Evolutionary conservation across 148 eudicot species (phyloP), one percentile per base, ranked within the genome.

Genomic region (Diospyros kaki): DNA sequence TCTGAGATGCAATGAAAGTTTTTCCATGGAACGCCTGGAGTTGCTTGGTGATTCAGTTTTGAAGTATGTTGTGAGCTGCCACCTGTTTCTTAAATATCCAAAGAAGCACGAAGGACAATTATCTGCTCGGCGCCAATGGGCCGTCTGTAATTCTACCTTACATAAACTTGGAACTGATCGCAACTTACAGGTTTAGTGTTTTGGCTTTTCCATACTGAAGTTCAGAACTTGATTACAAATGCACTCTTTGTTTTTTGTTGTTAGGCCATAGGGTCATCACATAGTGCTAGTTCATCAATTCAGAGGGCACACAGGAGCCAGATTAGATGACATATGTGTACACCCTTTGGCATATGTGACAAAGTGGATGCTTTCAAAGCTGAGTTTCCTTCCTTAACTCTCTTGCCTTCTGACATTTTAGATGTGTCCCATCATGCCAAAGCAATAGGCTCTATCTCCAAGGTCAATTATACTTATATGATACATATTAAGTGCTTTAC

Each of bases 21-120:
- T 95, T 74, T 95, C 97, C 61, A 84, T 92, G 75, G 99, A 95
- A 79, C 88, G 99, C 42, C 82, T 95, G 71, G 99, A 95, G 83
- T 82, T 95, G 86, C 96, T 95, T 67, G 99, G 99, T 53, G 99
- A 95, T 80, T 95, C 99, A 48, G 93, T 95, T 51, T 78, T 95
- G 55, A 95, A 95, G 79, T 95, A 95, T 72, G 84, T 86, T 12
- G 85, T 89, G 48, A 90, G 96, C 74, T 90, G 94, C 77, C 85
- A 89, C 69, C 86, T 90, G 39, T 95, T 86, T 85, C 94, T 90
- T 28, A 87, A 80, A 66, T 81, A 87, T 80, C 93, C 94, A 0
- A 65, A 89, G 73, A 77, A 84, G 71, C 86, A 90, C 80, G 99
- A 95, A 86, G 99, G 99, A 41, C 78, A 90, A 62, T 74, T 95